Base-by-base conservation (phyloP, 1,139 yeast species). In the Yarrowia galli region DNA sequence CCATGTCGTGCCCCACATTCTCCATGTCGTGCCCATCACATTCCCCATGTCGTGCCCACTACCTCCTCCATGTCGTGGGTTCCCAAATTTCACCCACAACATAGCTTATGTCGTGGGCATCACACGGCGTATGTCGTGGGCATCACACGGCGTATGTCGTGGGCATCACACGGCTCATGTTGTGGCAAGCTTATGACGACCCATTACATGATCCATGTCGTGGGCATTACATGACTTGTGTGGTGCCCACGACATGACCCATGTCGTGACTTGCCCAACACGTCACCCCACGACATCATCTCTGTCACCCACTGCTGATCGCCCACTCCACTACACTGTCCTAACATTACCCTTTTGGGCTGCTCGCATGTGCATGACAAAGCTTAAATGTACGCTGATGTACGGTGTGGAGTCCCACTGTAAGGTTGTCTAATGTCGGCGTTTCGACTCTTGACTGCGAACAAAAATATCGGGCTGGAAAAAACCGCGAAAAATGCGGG, bases 301-400 rank as follows among this genome's bases (percentile, higher is more conserved):
- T 8, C 32, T 28, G 32, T 28, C 32, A 28, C 32, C 40, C n/a
- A n/a, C 15, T 28, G 51, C n/a, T n/a, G n/a, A n/a, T n/a, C n/a
- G n/a, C n/a, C n/a, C n/a, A n/a, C n/a, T n/a, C n/a, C n/a, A n/a
- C 8, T 9, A 4, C 18, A 8, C 7, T 48, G 53, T 53, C 60
- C 45, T 53, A 53, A 53, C 60, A 53, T 53, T 36, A 53, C 60
- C 45, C 42, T 36, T 36, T 53, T 36, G 32, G 45, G 60, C 28
- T 18, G 56, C 56, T 36, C 43, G 35, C 43, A 38, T 22, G 28
- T 46, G 51, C 51, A 16, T 16, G 20, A 13, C 32, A 46, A 46
- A 23, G 32, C 18, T 16, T 18, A 18, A n/a, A n/a, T n/a, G n/a
- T n/a, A n/a, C n/a, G n/a, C n/a, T 18, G 23, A 20, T 18, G n/a